These are phyloP conservation scores for Galeopsis tetrahit DNA, from an alignment of 257 asterid genomes.

Conservation along the genomic window DNA sequence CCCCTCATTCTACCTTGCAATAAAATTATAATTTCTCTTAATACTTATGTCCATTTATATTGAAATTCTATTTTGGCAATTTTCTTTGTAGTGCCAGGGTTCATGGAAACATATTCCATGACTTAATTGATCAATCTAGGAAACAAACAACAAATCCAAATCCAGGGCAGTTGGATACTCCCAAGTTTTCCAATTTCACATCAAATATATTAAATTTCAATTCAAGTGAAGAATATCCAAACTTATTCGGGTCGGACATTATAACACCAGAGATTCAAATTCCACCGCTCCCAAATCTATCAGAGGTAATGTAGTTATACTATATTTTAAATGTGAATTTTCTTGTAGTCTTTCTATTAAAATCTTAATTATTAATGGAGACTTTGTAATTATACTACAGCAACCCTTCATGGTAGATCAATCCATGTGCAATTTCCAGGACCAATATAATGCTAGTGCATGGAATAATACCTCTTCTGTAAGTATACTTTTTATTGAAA, in stretches of 20 bases:
- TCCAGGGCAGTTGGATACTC: slow-evolving; percentile 14
- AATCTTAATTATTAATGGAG: not conserved
- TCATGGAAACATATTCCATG: slow-evolving; percentile 38
- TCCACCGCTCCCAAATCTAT: slow-evolving; percentile 10
- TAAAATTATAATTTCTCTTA: not conserved
- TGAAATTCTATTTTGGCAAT: not conserved
- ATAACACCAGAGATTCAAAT: slow-evolving; percentile 3
- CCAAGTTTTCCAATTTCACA: slow-evolving; percentile 8
- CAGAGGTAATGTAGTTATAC: slow-evolving; percentile 31
- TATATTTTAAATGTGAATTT: not conserved
- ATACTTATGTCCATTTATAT: not conserved
- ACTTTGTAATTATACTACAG: slow-evolving; percentile 30
- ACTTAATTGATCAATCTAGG: slow-evolving; percentile 31
- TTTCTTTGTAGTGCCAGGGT: slow-evolving; percentile 31
- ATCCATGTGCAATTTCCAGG: slow-evolving; percentile 25
- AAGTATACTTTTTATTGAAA: not conserved
- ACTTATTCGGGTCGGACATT: slow-evolving; percentile 23
- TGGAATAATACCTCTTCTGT: slow-evolving; percentile 33
- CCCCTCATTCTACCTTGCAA: not conserved
- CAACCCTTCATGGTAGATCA: slow-evolving; percentile 33
- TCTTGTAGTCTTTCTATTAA: too few species aligned
- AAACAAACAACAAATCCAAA: slow-evolving; percentile 18
- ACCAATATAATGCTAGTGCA: slow-evolving; percentile 25
- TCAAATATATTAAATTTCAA: slow-evolving; percentile 10
- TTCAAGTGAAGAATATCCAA: slow-evolving; percentile 26